Conservation (phyloP, 1,284 basidiomycete genomes). For the Neonothopanus nambi region DNA sequence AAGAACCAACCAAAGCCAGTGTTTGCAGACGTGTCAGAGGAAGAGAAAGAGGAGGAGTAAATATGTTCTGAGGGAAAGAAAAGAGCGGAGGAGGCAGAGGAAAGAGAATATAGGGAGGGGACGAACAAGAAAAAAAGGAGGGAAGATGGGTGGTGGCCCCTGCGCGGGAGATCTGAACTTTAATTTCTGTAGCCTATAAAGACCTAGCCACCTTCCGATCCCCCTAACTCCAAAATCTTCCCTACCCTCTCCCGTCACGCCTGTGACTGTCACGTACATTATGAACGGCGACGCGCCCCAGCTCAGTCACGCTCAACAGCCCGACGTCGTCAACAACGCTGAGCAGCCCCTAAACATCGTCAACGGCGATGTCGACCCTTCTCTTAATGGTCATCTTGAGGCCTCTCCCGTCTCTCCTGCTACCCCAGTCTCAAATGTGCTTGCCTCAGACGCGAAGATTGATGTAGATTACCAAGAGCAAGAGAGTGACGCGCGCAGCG, state of each 20-base stretch:
- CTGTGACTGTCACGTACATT: conserved; percentile 37
- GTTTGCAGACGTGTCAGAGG: conserved; percentile 62
- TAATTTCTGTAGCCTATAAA: conserved; percentile 78
- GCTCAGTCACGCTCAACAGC: conserved; percentile 16
- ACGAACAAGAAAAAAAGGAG: conserved; percentile 27
- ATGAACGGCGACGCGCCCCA: conserved; percentile 48
- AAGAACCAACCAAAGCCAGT: conserved; percentile 79
- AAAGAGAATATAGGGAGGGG: conserved; percentile 18
- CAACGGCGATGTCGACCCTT: conserved; percentile 36
- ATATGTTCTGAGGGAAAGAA: conserved; percentile 7
- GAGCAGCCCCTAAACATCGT: conserved; percentile 32
- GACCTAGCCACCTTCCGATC: conserved; percentile 68
- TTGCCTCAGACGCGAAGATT: conserved; percentile 56
- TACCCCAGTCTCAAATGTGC: conserved; percentile 41
- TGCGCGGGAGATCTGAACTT: conserved; percentile 76
- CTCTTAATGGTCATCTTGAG: conserved; percentile 24
- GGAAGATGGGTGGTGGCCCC: conserved; percentile 44
- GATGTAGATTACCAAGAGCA: conserved; percentile 58
- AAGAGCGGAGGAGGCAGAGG: conserved; percentile 16
- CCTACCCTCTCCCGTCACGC: conserved; percentile 25
- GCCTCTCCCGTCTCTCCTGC: conserved; percentile 58
- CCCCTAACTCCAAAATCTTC: conserved; percentile 52
- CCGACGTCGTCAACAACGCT: conserved; percentile 37
- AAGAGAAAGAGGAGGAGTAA: conserved; percentile 50
- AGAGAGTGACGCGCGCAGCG: conserved; percentile 65